Percentiles rank a stretch among this genome's conserved stretches.
phyloP scores from a whole-genome alignment of 495 filamentous ascomycete genomes.

The Penicillium canariense region DNA sequence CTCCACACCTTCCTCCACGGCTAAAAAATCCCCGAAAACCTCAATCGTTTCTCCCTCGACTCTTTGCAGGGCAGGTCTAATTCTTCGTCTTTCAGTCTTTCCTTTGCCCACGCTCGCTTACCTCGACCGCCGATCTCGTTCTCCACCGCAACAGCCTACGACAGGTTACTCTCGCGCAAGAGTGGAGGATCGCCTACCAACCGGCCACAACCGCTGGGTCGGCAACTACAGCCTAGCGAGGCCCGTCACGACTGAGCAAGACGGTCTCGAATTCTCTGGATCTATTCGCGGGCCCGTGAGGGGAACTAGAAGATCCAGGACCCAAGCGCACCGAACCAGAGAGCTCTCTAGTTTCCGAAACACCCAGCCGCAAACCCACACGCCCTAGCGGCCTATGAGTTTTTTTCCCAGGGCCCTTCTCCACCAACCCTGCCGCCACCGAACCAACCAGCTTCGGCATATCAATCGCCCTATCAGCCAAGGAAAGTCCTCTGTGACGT shows the following conservation, averaged over 20 bases:
- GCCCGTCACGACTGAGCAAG: slow-evolving; percentile 1
- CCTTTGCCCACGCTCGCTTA: background rate
- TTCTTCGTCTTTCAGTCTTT: background rate
- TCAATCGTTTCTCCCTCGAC: background rate
- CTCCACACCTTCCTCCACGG: background rate
- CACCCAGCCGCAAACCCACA: background rate
- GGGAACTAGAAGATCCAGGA: background rate
- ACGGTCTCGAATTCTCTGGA: background rate
- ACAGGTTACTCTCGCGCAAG: background rate
- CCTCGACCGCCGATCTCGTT: slow-evolving; percentile 9
- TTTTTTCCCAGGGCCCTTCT: background rate
- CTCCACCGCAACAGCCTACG: slow-evolving; percentile 4
- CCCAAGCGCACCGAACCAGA: background rate
- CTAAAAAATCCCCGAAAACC: slow-evolving; percentile 1
- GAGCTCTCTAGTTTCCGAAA: background rate
- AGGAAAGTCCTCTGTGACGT: slow-evolving; percentile 6
- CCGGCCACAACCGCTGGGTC: slow-evolving; percentile 5
- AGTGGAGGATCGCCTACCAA: slow-evolving; percentile 11
- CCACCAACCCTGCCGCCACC: slow-evolving; percentile 1
- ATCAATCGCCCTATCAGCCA: too few species aligned
- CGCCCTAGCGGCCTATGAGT: background rate
- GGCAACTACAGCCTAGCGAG: slow-evolving; percentile 4
- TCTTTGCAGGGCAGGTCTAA: background rate
- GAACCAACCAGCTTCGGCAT: slow-evolving; percentile 2
- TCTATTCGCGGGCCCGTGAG: background rate